Percentiles rank a stretch among this genome's conserved stretches.
Evolutionary conservation across 306 rosid genomes (phyloP).

Genomic region (Sindora glabra): DNA sequence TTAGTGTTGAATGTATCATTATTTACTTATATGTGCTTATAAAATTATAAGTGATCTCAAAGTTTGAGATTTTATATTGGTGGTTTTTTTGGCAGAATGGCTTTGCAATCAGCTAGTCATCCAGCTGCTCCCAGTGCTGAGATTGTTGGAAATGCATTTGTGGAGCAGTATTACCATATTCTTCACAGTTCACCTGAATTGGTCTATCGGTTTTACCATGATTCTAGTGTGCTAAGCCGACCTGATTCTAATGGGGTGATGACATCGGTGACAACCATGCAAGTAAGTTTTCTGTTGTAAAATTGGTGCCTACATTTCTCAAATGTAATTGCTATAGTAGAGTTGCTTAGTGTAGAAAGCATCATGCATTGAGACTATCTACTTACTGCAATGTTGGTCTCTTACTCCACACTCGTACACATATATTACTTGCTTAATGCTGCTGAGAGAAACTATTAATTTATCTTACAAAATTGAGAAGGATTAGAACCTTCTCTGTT

Average conservation of each 20-base stretch:
- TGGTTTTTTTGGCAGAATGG: slow-evolving; percentile 42
- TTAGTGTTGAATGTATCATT: background rate
- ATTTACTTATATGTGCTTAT: background rate
- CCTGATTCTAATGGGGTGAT: slow-evolving; percentile 60
- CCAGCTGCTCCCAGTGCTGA: slow-evolving; percentile 45
- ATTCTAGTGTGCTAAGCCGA: slow-evolving; percentile 64
- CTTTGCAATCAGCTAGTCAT: slow-evolving; percentile 41
- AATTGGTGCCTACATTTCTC: background rate
- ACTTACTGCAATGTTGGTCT: background rate
- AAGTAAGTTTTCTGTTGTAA: slow-evolving; percentile 42
- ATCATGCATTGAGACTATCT: background rate
- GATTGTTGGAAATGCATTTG: slow-evolving; percentile 71
- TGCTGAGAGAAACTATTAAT: background rate
- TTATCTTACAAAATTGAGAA: background rate
- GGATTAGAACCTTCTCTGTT: too few species aligned
- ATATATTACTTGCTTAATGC: background rate
- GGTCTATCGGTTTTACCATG: slow-evolving; percentile 65
- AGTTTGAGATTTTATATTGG: slow-evolving; percentile 10
- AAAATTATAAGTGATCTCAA: background rate
- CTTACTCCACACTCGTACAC: background rate
- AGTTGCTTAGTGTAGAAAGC: background rate
- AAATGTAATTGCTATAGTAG: background rate
- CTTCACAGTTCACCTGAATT: slow-evolving; percentile 68
- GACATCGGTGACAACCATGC: slow-evolving; percentile 70
- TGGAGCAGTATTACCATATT: slow-evolving; percentile 74